Evolutionary conservation across 2,329 filamentous ascomycete genomes (phyloP).

Genomic region (Aspergillus niger): DNA sequence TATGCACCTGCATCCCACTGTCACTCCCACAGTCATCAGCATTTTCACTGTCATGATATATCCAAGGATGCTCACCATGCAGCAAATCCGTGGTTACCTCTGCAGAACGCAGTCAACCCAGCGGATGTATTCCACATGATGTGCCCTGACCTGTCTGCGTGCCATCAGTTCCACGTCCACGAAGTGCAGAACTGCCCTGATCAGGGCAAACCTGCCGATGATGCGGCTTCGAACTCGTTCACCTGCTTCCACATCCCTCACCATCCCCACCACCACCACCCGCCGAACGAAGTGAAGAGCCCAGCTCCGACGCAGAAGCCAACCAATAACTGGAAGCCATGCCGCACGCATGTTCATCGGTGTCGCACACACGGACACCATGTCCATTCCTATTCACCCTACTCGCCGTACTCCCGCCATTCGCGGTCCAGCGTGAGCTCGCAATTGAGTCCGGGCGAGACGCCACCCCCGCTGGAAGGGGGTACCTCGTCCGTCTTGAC

Average conservation of each 20-base stretch:
- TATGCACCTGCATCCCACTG: slow-evolving; percentile 27
- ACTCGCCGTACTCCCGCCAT: slow-evolving; percentile 39
- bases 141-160: slow-evolving; percentile 34
- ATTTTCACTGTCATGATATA: slow-evolving; percentile 34
- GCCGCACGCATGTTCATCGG: slow-evolving; percentile 35
- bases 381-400: slow-evolving; percentile 37
- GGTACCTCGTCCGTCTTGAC: slow-evolving; percentile 39
- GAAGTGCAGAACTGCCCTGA: slow-evolving; percentile 19
- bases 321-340: slow-evolving; percentile 21
- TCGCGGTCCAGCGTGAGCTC: slow-evolving; percentile 42
- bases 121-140: slow-evolving; percentile 41
- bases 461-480: slow-evolving; percentile 39
- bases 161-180: slow-evolving; percentile 29
- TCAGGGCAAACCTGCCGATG: slow-evolving; percentile 26
- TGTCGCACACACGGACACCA: slow-evolving; percentile 39
- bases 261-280: slow-evolving; percentile 35
- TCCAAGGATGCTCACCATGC: slow-evolving; percentile 31
- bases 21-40: slow-evolving; percentile 29
- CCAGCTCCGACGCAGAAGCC: not conserved
- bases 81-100: slow-evolving; percentile 23
- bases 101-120: slow-evolving; percentile 35
- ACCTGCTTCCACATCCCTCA: slow-evolving; percentile 36
- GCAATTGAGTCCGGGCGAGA: slow-evolving; percentile 41
- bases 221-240: slow-evolving; percentile 25
- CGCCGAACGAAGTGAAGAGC: slow-evolving; percentile 7